Conservation (phyloP, 1,139 yeast species). For the Yamadazyma atmosphaerica region DNA sequence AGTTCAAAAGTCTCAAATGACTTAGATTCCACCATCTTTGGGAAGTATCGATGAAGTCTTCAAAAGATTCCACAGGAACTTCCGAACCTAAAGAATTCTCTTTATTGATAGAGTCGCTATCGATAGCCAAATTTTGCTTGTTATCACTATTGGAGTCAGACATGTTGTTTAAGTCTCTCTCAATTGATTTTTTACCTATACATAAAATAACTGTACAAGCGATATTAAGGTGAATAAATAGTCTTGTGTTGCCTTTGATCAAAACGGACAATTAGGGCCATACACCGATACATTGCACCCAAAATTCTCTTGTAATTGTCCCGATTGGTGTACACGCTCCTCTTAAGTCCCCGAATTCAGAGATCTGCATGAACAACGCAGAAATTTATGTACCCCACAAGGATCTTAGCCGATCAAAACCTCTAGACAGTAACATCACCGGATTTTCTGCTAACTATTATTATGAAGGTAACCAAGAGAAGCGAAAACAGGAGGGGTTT, state of each 20-base stretch:
- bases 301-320: not conserved
- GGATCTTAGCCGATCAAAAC: not conserved
- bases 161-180: not conserved
- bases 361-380: not conserved
- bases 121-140: constrained; percentile 1
- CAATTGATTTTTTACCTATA: no score
- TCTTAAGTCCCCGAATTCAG: not conserved
- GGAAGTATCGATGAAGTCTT: constrained; percentile 9
- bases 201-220: no score
- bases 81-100: constrained; percentile 1
- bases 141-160: constrained; percentile 2
- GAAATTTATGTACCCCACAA: constrained; percentile 1
- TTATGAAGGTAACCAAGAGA: not conserved
- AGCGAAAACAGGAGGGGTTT: no score
- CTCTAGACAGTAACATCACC: not conserved
- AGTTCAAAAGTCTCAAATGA: constrained; percentile 37
- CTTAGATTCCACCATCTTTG: constrained; percentile 22
- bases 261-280: not conserved
- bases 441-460: not conserved
- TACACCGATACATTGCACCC: not conserved
- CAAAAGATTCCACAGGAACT: constrained; percentile 6
- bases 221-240: not conserved
- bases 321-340: not conserved
- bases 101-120: not conserved
- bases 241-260: not conserved